Base-by-base conservation (phyloP, 176 grass and related monocot species). In the Zoysia pacifica region DNA sequence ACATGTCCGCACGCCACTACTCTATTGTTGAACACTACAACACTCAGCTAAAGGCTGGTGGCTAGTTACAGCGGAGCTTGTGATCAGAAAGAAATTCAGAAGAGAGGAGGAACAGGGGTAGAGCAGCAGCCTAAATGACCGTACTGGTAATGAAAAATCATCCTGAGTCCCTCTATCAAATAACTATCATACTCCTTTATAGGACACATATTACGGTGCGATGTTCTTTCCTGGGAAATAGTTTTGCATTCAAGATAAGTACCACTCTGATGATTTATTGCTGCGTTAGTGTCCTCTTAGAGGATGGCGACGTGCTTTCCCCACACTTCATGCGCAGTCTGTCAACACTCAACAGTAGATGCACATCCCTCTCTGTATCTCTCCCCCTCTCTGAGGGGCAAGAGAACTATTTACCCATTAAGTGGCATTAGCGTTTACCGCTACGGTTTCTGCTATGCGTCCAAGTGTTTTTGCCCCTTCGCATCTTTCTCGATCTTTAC, bases 61-160 rank as follows among this genome's bases (percentile, higher is more conserved):
- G 45, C 15, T 48, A 50, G 14, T 47, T 48, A 55, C 50, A 72
- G 56, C 58, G 40, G 19, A 18, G 58, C 73, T 49, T 67, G 67
- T 35, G 77, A 76, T 85, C 49, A 16, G 64, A 37, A 28, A 28
- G 28, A 28, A 28, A 28, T 28, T 28, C 28, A 28, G 28, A 28
- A 28, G 28, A 85, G 35, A 60, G 67, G 4, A 53, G 46, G 60
- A 67, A 19, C 58, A 52, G 14, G 61, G 35, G 35, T 18, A 36
- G 75, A 52, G 58, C 41, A 48, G 58, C 71, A 71, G 42, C 59
- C 70, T 44, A 72, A 37, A 51, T 36, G 43, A 51, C 69, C 60
- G 49, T 73, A 37, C 60, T 73, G 87, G 83, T 89, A 85, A 89
- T 5, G 66, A 74, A 18, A 67, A 72, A 36, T 78, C 67, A 67